Conservation (phyloP, 768 basidiomycete genomes). For the Tulasnella sp. region DNA sequence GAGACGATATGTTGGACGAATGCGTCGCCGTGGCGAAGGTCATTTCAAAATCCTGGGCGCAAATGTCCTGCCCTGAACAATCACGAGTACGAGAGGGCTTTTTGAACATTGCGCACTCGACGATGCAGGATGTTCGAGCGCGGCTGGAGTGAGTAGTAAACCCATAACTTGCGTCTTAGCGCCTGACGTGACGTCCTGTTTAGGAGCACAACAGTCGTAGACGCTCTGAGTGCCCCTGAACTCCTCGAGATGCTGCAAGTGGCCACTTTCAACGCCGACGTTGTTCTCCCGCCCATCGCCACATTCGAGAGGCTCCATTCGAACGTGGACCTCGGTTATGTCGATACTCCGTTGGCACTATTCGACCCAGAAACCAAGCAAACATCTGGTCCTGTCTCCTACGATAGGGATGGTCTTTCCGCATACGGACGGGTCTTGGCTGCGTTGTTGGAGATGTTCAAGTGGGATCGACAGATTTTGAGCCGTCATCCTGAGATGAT, state of each 20-base stretch:
- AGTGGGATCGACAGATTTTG: conserved; percentile 56
- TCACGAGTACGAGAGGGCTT: neutral
- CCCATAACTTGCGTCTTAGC: neutral
- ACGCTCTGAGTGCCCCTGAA: neutral
- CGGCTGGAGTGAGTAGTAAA: conserved; percentile 5
- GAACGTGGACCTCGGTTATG: conserved; percentile 28
- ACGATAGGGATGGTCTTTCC: conserved; percentile 52
- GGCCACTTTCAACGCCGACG: neutral
- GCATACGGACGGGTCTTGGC: conserved; percentile 59
- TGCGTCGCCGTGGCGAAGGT: neutral
- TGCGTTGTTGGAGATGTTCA: conserved; percentile 54
- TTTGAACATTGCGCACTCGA: neutral
- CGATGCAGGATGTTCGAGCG: conserved; percentile 3
- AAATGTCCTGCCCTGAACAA: neutral
- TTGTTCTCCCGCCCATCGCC: neutral
- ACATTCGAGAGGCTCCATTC: neutral
- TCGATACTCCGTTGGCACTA: conserved; percentile 28
- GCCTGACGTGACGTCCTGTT: neutral
- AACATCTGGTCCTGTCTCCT: conserved; percentile 19
- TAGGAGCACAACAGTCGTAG: conserved; percentile 3
- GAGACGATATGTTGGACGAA: neutral
- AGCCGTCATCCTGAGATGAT: conserved; percentile 61
- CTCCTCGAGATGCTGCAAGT: neutral
- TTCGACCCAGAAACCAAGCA: neutral
- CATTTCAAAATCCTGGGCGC: neutral